phyloP scores from a whole-genome alignment of 2,329 filamentous ascomycete genomes.

The Zasmidium cellare region DNA sequence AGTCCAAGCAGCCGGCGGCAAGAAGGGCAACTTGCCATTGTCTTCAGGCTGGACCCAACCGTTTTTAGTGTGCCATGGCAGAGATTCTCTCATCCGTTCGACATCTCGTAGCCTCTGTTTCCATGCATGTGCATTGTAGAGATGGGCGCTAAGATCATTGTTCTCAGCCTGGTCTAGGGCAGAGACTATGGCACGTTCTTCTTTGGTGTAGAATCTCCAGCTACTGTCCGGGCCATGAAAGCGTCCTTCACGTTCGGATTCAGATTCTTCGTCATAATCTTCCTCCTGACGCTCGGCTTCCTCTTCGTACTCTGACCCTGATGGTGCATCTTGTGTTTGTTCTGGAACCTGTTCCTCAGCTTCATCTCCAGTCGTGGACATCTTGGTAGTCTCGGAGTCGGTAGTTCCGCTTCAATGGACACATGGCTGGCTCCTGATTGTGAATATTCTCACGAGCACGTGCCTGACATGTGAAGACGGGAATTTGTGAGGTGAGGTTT shows the following conservation, averaged over 20 bases:
- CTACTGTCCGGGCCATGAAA: slow-evolving; percentile 67
- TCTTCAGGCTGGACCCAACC: slow-evolving; percentile 39
- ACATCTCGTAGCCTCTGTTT: slow-evolving; percentile 50
- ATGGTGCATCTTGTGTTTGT: background rate
- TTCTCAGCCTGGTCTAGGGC: slow-evolving; percentile 65
- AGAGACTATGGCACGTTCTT: slow-evolving; percentile 63
- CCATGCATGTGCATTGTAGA: slow-evolving; percentile 75
- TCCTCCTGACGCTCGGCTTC: slow-evolving; percentile 1
- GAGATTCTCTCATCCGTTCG: slow-evolving; percentile 4
- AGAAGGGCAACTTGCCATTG: slow-evolving; percentile 37
- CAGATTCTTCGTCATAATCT: slow-evolving; percentile 5
- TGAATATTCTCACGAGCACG: background rate
- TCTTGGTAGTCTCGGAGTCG: slow-evolving; percentile 6
- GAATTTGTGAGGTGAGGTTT: background rate
- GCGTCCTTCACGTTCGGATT: slow-evolving; percentile 54
- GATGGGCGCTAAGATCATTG: slow-evolving; percentile 69
- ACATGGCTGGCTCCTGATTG: slow-evolving; percentile 2
- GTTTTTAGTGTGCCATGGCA: slow-evolving; percentile 42
- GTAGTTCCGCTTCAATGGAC: background rate
- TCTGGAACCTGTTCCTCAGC: background rate
- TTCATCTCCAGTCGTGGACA: slow-evolving; percentile 22
- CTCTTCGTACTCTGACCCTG: slow-evolving; percentile 1
- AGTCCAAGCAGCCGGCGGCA: slow-evolving; percentile 66
- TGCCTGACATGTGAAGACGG: slow-evolving; percentile 1
- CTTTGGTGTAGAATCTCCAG: slow-evolving; percentile 64